These are phyloP conservation scores for Ogataea siamensis DNA, from an alignment of 805 yeast species.

Conservation along the genomic window DNA sequence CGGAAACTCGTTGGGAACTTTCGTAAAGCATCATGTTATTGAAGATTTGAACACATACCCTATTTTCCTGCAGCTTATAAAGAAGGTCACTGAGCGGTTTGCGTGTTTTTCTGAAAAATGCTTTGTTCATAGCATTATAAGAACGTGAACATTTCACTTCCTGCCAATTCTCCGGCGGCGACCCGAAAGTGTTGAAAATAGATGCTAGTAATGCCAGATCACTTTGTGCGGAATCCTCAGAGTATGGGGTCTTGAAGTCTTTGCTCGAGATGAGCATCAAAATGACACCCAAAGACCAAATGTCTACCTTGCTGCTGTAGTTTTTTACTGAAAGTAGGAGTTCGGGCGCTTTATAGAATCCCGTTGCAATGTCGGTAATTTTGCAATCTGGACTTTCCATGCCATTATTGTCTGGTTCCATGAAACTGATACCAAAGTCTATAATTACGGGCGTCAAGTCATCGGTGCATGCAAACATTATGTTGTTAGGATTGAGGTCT, in stretches of 20 bases:
- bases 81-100: conserved; percentile 29
- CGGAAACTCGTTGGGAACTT: conserved; percentile 33
- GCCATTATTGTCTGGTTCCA: conserved; percentile 61
- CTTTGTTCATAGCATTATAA: conserved; percentile 33
- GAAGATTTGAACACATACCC: conserved; percentile 32
- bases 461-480: conserved; percentile 31
- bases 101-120: conserved; percentile 26
- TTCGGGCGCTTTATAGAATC: conserved; percentile 73
- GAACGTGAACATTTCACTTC: conserved; percentile 39
- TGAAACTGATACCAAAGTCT: conserved; percentile 42
- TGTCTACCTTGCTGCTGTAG: conserved; percentile 58
- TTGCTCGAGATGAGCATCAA: conserved; percentile 49
- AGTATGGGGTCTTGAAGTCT: conserved; percentile 38
- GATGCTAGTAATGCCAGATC: conserved; percentile 60
- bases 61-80: conserved; percentile 32
- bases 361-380: conserved; percentile 62
- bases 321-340: conserved; percentile 55
- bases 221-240: conserved; percentile 40
- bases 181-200: conserved; percentile 59
- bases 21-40: conserved; percentile 44
- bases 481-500: conserved; percentile 77
- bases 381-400: conserved; percentile 46
- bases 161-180: conserved; percentile 52
- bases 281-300: conserved; percentile 71
- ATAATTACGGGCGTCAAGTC: conserved; percentile 35